Conservation (phyloP, 2,329 filamentous ascomycete species). For the Cercospora berteroae region DNA sequence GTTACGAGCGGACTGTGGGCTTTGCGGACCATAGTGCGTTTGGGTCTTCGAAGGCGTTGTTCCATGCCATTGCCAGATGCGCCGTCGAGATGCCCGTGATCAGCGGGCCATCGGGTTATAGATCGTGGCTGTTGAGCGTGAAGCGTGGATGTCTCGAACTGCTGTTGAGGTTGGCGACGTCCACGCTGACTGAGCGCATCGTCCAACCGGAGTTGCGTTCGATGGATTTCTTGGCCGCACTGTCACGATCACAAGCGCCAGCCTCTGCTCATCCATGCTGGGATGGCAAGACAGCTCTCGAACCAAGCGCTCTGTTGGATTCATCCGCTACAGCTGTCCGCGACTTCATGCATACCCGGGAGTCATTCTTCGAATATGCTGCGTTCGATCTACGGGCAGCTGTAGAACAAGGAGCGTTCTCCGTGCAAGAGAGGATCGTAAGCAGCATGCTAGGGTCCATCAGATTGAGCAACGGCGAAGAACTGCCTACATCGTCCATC, state of each 20-base stretch:
- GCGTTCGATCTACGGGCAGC: constrained; percentile 80
- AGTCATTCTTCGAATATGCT: constrained; percentile 78
- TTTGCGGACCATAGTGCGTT: constrained; percentile 70
- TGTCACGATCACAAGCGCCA: constrained; percentile 69
- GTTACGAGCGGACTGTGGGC: constrained; percentile 67
- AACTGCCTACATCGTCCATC: constrained; percentile 68
- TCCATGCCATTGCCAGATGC: constrained; percentile 72
- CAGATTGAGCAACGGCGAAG: constrained; percentile 63
- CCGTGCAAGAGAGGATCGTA: constrained; percentile 56
- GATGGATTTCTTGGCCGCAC: constrained; percentile 74
- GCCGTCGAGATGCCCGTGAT: constrained; percentile 53
- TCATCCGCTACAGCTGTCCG: constrained; percentile 67
- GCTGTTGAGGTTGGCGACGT: constrained; percentile 78
- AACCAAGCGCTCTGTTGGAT: constrained; percentile 66
- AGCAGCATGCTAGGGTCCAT: constrained; percentile 74
- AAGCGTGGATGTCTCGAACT: constrained; percentile 55
- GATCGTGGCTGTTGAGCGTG: constrained; percentile 44
- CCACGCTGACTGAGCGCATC: constrained; percentile 71
- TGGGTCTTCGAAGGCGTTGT: constrained; percentile 68
- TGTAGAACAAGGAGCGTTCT: constrained; percentile 29
- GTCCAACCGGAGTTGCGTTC: constrained; percentile 76
- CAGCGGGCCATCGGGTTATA: constrained; percentile 36
- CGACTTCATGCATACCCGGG: constrained; percentile 74
- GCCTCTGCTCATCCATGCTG: constrained; percentile 68
- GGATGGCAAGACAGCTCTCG: constrained; percentile 64